Conservation (phyloP, 768 basidiomycete species). For the Termitomyces sp. region DNA sequence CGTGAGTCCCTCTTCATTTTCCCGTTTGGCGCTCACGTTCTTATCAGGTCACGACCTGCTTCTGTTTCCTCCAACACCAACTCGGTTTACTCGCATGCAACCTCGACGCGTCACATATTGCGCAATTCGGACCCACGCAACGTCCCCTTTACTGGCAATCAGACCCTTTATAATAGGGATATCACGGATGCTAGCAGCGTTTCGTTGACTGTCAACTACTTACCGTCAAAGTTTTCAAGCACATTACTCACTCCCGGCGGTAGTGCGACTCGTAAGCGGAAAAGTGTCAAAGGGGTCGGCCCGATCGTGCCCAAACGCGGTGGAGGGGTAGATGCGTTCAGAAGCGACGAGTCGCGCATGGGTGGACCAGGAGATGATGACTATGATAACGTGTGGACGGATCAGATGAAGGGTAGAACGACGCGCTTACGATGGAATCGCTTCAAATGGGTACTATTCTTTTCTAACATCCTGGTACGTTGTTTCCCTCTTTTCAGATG, state of each 20-base stretch:
- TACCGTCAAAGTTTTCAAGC: constrained; percentile 58
- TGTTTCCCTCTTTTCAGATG: background rate
- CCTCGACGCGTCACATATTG: constrained; percentile 45
- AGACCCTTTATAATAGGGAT: constrained; percentile 1
- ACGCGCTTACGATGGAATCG: constrained; percentile 63
- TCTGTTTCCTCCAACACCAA: constrained; percentile 32
- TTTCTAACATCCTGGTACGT: constrained; percentile 50
- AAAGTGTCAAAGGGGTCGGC: constrained; percentile 18
- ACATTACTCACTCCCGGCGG: constrained; percentile 33
- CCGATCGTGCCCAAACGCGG: constrained; percentile 49
- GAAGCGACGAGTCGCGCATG: constrained; percentile 38
- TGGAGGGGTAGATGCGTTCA: constrained; percentile 55
- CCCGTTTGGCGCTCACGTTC: constrained; percentile 15
- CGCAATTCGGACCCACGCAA: constrained; percentile 26
- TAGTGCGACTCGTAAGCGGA: constrained; percentile 17
- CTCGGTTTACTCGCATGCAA: constrained; percentile 39
- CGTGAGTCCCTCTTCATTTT: constrained; percentile 6
- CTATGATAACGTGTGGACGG: constrained; percentile 29
- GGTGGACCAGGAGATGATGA: constrained; percentile 36
- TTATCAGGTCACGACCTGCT: constrained; percentile 24
- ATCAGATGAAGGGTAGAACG: constrained; percentile 27
- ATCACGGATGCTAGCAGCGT: constrained; percentile 15
- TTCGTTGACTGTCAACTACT: constrained; percentile 46
- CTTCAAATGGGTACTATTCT: constrained; percentile 80
- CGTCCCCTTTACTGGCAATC: constrained; percentile 30